Evolutionary conservation across 2,329 filamentous ascomycete genomes (phyloP), one percentile per base, ranked within the genome.

Genomic region (Exophiala xenobiotica): DNA sequence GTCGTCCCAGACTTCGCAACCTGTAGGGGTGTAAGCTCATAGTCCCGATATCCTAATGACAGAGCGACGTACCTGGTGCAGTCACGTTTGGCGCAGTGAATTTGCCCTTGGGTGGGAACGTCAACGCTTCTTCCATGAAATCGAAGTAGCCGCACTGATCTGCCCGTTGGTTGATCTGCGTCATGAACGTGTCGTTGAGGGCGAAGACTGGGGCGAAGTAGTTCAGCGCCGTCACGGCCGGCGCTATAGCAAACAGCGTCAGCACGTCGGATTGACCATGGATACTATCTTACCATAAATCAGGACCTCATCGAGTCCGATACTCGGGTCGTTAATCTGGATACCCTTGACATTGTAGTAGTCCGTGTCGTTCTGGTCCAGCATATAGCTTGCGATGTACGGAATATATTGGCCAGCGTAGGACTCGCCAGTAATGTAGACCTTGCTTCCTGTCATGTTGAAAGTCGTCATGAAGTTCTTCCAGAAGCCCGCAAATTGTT

Each of bases 1-100:
- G 19, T 78, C 70, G 51, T 76, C 67, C 62, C 78, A 86, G 18
- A 88, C 61, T 35, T 74, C 73, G 64, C 87, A 91, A 6, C 74
- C 76, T 0, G 68, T 62, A 37, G 7, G 24, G 22, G 40, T 51
- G 7, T 31, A 12, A n/a, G 29, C 16, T 14, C 11, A 33, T 20
- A 39, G 12, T 12, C n/a, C 12, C 19, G 19, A 44, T 6, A 12
- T 23, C 5, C 19, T 39, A 18, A 26, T 6, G 23, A 12, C 14
- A 20, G 20, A 22, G 9, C 16, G 27, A 47, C 42, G 24, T 18
- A 47, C 49, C 49, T 45, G 40, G 45, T 11, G 47, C 41, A 12
- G 39, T 26, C 12, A 40, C 27, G 43, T 51, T 54, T 9, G 53
- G 56, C 11, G 51, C 49, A 11, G 38, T 44, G 39, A 53, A 57